phyloP scores from a whole-genome alignment of 495 filamentous ascomycete genomes.

The Tuber indicum region DNA sequence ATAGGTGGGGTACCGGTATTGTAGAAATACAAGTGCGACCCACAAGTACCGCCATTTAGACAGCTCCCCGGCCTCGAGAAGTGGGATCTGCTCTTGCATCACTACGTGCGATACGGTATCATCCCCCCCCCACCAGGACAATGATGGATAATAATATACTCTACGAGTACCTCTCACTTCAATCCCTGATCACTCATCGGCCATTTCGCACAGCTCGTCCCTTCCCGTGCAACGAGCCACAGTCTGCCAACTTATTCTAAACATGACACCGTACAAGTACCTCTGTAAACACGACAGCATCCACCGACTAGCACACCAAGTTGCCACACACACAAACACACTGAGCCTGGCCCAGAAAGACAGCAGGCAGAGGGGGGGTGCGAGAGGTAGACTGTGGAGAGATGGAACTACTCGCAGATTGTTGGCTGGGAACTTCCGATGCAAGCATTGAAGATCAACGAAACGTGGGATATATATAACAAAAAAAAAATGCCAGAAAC shows the following conservation, averaged over 20 bases:
- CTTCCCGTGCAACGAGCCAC: neutral
- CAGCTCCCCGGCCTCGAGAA: no score
- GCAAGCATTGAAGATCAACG: neutral
- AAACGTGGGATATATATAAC: neutral
- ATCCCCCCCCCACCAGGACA: neutral
- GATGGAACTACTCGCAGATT: neutral
- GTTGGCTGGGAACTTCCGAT: slow-evolving; percentile 7
- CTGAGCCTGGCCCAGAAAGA: slow-evolving; percentile 5
- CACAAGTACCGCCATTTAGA: no score
- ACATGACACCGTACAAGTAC: neutral
- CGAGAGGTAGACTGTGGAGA: neutral
- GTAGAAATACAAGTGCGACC: no score
- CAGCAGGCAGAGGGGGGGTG: neutral
- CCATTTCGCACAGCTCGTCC: neutral
- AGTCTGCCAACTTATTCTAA: neutral
- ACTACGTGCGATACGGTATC: no score
- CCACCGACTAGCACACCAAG: neutral
- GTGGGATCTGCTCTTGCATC: no score
- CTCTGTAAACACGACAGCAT: neutral
- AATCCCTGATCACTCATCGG: neutral
- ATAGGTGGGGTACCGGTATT: neutral
- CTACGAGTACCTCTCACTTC: no score
- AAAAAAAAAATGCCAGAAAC: neutral
- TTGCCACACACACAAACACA: neutral
- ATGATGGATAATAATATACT: neutral